phyloP scores from a whole-genome alignment of 495 filamentous ascomycete species.

The Hyaloscypha bicolor region DNA sequence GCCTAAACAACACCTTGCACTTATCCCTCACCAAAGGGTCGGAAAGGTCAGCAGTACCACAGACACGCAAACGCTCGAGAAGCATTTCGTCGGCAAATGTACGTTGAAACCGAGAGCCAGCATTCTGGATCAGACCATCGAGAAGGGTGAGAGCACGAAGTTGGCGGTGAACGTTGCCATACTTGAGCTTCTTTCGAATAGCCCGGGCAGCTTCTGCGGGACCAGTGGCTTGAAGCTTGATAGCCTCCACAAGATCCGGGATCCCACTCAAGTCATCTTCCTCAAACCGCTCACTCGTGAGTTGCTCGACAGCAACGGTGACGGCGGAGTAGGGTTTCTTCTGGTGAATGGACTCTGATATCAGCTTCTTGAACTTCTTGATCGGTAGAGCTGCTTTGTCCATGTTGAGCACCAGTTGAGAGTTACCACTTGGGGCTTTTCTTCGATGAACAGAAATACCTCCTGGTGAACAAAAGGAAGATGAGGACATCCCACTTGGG shows the following conservation, averaged over 20 bases:
- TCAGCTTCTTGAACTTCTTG: constrained; percentile 16
- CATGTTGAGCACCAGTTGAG: background rate
- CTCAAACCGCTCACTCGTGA: constrained; percentile 87
- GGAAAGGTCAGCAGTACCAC: constrained; percentile 80
- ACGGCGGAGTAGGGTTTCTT: constrained; percentile 95
- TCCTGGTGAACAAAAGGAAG: background rate
- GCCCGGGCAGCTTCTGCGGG: constrained; percentile 90
- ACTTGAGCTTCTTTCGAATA: constrained; percentile 98
- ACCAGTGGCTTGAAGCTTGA: constrained; percentile 85
- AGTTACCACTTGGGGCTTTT: background rate
- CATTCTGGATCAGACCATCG: constrained; percentile 94
- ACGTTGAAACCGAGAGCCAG: constrained; percentile 84
- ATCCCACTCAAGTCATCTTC: constrained; percentile 91
- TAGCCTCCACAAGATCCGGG: constrained; percentile 89
- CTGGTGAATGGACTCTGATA: constrained; percentile 40
- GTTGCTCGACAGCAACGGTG: constrained; percentile 88
- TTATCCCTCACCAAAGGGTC: constrained; percentile 85
- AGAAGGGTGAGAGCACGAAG: constrained; percentile 87
- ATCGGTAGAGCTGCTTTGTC: background rate
- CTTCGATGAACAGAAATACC: background rate
- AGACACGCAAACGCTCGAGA: constrained; percentile 87
- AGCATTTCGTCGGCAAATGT: constrained; percentile 90
- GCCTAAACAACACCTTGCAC: constrained; percentile 79
- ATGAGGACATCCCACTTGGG: background rate
- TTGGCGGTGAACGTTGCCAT: constrained; percentile 90